Evolutionary conservation across 2,329 filamentous ascomycete species (phyloP), one percentile per base, ranked within the genome.

Genomic region (Achaetomium macrosporum): DNA sequence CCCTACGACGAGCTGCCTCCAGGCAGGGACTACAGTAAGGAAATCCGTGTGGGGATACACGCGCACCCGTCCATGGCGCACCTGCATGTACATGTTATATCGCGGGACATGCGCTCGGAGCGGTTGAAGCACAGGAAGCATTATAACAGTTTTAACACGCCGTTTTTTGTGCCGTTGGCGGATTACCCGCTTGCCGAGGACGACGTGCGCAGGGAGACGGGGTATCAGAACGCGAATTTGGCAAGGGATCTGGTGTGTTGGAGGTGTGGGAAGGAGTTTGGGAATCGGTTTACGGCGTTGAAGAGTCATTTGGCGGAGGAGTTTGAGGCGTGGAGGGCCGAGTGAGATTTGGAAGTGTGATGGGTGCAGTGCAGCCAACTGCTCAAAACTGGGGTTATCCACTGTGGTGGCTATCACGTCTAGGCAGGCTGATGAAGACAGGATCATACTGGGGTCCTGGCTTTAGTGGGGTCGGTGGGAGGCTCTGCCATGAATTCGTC

Each of bases 41-140:
- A 93, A 25, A 77, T 97, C 45, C 79, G 81, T 46, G 79, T 84
- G 17, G 93, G 93, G 13, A 79, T 96, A 8, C 93, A 99, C 71
- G 87, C 89, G 3, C 82, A 85, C 60, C 93, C 93, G 3, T 91
- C 86, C 51, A 97, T 99, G 93, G 85, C 81, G 58, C 90, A 97
- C 67, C 67, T 97, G 50, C 93, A 99, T 69, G 76, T 97, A 4
- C 93, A 99, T 68, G 82, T 97, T 30, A 71, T 97, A 53, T 89
- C 87, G 37, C 75, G 82, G 16, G 93, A 99, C 66, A 85, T 88
- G 76, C 77, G 82, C 62, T 90, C 85, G 36, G 77, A 80, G 11
- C 78, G 77, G 42, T 60, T 96, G 69, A 88, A 85, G 71, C 84
- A 92, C 65, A 78, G 83, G 58, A 92, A 90, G 67, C 93, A 97